These are phyloP conservation scores for Apiospora marii DNA, from an alignment of 2,329 filamentous ascomycete species.

Conservation along the genomic window DNA sequence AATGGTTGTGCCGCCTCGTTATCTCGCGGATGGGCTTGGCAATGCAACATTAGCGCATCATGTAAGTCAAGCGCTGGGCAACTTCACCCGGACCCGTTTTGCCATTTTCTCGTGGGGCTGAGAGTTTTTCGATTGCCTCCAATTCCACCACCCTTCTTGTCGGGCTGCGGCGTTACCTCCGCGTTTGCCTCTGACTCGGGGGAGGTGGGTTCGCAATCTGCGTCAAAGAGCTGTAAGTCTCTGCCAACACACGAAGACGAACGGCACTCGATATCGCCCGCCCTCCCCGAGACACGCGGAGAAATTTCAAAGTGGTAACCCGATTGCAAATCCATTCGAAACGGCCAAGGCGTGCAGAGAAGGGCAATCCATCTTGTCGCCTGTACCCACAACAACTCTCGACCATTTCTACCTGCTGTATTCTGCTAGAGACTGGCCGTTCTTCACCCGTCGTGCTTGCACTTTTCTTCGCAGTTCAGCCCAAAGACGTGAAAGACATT, in stretches of 20 bases:
- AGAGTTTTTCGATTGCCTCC: background rate
- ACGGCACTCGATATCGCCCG: background rate
- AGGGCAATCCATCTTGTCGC: background rate
- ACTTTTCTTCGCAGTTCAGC: background rate
- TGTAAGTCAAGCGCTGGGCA: slow-evolving; percentile 1
- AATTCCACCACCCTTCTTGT: background rate
- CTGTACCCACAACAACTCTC: background rate
- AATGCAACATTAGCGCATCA: background rate
- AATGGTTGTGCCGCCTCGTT: background rate
- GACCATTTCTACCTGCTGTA: background rate
- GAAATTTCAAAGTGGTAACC: background rate
- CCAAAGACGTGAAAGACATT: background rate
- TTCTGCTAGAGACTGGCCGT: background rate
- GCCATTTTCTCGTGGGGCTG: slow-evolving; percentile 2
- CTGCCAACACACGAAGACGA: background rate
- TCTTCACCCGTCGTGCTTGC: background rate
- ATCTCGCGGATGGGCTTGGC: background rate
- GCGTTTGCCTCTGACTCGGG: background rate
- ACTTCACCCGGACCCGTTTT: background rate
- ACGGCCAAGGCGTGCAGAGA: background rate
- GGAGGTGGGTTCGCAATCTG: slow-evolving; percentile 14
- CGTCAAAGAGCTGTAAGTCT: background rate
- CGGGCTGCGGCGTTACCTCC: background rate
- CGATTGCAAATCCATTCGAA: background rate
- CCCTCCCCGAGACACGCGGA: background rate